phyloP scores from a whole-genome alignment of 1,284 basidiomycete species.

The Phylloboletellus chloephorus region DNA sequence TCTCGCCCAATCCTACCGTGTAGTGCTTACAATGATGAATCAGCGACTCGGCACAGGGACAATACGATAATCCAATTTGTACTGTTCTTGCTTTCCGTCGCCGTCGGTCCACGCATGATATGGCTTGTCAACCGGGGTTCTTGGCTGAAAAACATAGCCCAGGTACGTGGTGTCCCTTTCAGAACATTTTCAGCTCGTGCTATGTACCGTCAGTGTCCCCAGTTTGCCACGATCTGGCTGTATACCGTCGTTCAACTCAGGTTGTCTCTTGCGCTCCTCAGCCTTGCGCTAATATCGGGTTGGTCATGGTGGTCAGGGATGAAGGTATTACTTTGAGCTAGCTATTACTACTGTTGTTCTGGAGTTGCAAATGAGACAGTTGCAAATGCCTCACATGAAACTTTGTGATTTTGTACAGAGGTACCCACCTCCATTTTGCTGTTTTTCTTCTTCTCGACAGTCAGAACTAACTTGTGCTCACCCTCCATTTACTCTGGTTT shows the following conservation, averaged over 20 bases:
- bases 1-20: neutral
- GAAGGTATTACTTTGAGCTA: constrained; percentile 37
- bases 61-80: constrained; percentile 46
- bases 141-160: constrained; percentile 64
- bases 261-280: constrained; percentile 54
- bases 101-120: constrained; percentile 57
- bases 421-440: too few species aligned
- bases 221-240: constrained; percentile 70
- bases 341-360: neutral
- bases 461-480: too few species aligned
- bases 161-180: constrained; percentile 41
- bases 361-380: too few species aligned
- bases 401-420: too few species aligned
- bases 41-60: constrained; percentile 62
- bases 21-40: constrained; percentile 5
- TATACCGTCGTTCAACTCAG: constrained; percentile 65
- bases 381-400: too few species aligned
- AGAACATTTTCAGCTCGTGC: constrained; percentile 3
- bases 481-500: too few species aligned
- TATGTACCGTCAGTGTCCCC: constrained; percentile 50
- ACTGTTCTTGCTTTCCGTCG: constrained; percentile 54
- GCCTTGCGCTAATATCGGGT: constrained; percentile 45
- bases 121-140: constrained; percentile 63
- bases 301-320: constrained; percentile 61
- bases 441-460: too few species aligned